phyloP scores from a whole-genome alignment of 1,139 yeast genomes.

The Pichia sp. region DNA sequence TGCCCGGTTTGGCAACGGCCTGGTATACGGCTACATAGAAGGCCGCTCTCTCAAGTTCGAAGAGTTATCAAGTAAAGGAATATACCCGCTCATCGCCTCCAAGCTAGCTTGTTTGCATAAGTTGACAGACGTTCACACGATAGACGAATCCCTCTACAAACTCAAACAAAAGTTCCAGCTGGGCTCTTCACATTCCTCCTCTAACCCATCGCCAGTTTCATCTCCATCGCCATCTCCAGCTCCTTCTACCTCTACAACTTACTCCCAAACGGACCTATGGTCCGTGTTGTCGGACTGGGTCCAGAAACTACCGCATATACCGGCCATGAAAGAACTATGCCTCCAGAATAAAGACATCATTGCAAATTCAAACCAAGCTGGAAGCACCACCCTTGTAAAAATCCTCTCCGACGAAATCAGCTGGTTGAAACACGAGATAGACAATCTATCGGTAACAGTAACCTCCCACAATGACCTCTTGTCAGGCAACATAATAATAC shows the following conservation, averaged over 20 bases:
- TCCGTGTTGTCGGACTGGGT: slow-evolving; percentile 61
- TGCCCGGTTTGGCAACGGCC: slow-evolving; percentile 69
- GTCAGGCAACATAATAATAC: slow-evolving; percentile 68
- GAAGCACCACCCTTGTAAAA: slow-evolving; percentile 1
- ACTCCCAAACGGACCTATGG: slow-evolving; percentile 46
- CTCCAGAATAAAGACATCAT: slow-evolving; percentile 33
- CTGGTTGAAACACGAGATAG: slow-evolving; percentile 49
- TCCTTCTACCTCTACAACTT: neutral
- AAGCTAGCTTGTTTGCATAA: slow-evolving; percentile 73
- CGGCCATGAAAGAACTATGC: slow-evolving; percentile 42
- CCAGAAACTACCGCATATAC: slow-evolving; percentile 49
- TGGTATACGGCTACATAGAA: slow-evolving; percentile 64
- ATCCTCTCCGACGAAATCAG: slow-evolving; percentile 43
- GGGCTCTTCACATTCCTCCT: slow-evolving; percentile 15
- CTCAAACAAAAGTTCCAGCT: slow-evolving; percentile 35
- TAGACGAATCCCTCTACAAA: slow-evolving; percentile 49
- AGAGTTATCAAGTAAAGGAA: slow-evolving; percentile 45
- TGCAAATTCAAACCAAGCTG: slow-evolving; percentile 7
- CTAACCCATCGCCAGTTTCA: neutral
- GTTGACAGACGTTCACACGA: slow-evolving; percentile 40
- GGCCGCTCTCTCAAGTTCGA: slow-evolving; percentile 60
- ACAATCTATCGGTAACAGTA: slow-evolving; percentile 49
- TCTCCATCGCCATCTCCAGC: neutral
- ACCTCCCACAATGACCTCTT: slow-evolving; percentile 69
- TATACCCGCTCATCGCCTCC: slow-evolving; percentile 60